A percentile compares a stretch with the other conserved stretches of the same genome.
These are phyloP conservation scores for Talinum fruticosum DNA, from an alignment of 148 eudicot genomes.

Conservation along the genomic window DNA sequence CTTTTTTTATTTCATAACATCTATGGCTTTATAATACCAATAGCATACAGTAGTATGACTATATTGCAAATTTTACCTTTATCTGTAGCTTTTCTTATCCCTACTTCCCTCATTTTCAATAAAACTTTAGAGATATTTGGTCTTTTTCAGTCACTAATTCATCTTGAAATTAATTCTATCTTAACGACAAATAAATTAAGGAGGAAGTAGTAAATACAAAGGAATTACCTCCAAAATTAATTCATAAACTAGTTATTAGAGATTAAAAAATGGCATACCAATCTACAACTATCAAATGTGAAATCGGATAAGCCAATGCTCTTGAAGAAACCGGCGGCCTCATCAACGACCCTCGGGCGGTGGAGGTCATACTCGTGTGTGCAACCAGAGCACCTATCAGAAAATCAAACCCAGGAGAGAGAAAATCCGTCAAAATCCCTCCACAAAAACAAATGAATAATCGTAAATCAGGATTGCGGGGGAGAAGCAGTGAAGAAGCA, in stretches of 20 bases:
- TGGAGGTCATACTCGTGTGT: conserved; percentile 78
- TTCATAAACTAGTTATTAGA: background rate
- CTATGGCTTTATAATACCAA: no score
- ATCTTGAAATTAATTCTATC: no score
- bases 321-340: conserved; percentile 62
- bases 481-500: background rate
- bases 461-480: background rate
- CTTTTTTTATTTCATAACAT: no score
- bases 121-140: no score
- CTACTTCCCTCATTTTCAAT: no score
- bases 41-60: no score
- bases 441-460: background rate
- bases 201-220: no score
- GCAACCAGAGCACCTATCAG: conserved; percentile 80
- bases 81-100: no score
- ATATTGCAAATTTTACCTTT: no score
- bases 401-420: background rate
- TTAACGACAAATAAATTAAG: no score
- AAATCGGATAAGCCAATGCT: conserved; percentile 60
- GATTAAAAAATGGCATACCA: conserved; percentile 32
- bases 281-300: conserved; percentile 64
- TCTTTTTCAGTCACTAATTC: no score
- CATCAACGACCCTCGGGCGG: conserved; percentile 62
- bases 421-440: no score
- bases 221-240: background rate